phyloP scores from a whole-genome alignment of 306 rosid species.

The Psophocarpus tetragonolobus region DNA sequence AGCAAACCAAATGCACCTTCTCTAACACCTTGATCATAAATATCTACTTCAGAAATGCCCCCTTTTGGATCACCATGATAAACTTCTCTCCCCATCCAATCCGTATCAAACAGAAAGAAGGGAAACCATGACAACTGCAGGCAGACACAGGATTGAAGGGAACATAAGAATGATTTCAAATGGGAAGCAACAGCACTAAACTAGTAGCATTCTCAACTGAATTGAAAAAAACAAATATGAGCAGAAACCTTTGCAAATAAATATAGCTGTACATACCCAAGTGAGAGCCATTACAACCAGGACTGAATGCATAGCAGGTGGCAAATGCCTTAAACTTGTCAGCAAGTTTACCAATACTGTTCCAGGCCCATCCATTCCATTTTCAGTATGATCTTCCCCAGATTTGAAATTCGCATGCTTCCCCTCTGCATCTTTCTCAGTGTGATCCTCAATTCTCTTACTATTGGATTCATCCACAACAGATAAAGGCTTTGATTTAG shows the following conservation, averaged over 20 bases:
- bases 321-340: slow-evolving; percentile 95
- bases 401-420: slow-evolving; percentile 45
- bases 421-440: slow-evolving; percentile 43
- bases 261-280: slow-evolving; percentile 65
- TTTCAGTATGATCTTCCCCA: slow-evolving; percentile 58
- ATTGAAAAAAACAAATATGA: slow-evolving; percentile 17
- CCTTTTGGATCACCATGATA: slow-evolving; percentile 98
- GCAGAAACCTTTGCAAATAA: slow-evolving; percentile 26
- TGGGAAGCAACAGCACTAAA: slow-evolving; percentile 23
- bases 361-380: slow-evolving; percentile 79
- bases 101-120: slow-evolving; percentile 94
- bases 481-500: slow-evolving; percentile 47
- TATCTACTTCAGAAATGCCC: slow-evolving; percentile 46
- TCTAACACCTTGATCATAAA: slow-evolving; percentile 95
- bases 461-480: slow-evolving; percentile 36
- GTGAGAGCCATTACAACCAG: slow-evolving; percentile 96
- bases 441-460: slow-evolving; percentile 35
- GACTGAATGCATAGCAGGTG: slow-evolving; percentile 97
- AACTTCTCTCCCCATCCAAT: slow-evolving; percentile 99
- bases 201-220: slow-evolving; percentile 24
- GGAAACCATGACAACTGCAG: slow-evolving; percentile 97
- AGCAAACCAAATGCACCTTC: slow-evolving; percentile 99
- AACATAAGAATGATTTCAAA: slow-evolving; percentile 34
- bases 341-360: slow-evolving; percentile 88
- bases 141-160: slow-evolving; percentile 22